Conservation (phyloP, 2,329 filamentous ascomycete species). For the Cladobotryum mycophilum region DNA sequence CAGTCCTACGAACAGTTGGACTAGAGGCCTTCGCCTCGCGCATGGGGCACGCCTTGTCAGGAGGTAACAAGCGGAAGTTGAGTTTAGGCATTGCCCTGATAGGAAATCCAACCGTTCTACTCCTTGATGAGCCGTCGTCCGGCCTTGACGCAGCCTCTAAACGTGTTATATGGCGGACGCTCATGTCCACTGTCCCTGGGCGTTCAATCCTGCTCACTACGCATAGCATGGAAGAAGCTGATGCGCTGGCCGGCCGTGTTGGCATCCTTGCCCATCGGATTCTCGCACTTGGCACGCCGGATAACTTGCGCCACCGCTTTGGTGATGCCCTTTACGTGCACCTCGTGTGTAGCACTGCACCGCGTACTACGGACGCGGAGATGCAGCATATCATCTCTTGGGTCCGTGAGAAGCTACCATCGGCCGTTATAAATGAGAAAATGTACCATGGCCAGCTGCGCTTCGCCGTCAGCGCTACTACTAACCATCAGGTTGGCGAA, state of each 20-base stretch:
- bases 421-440: slow-evolving; percentile 63
- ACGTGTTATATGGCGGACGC: slow-evolving; percentile 85
- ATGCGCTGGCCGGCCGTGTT: slow-evolving; percentile 74
- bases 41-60: slow-evolving; percentile 74
- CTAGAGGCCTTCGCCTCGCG: slow-evolving; percentile 63
- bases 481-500: too few species aligned
- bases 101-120: slow-evolving; percentile 79
- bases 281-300: slow-evolving; percentile 74
- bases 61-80: slow-evolving; percentile 91
- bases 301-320: slow-evolving; percentile 65
- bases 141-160: slow-evolving; percentile 90
- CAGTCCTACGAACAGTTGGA: slow-evolving; percentile 76
- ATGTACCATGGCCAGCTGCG: slow-evolving; percentile 80
- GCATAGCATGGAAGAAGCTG: slow-evolving; percentile 92
- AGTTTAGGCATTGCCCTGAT: slow-evolving; percentile 85
- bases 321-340: slow-evolving; percentile 79
- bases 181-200: slow-evolving; percentile 66
- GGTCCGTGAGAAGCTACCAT: slow-evolving; percentile 55
- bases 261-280: slow-evolving; percentile 82
- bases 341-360: slow-evolving; percentile 67
- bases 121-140: slow-evolving; percentile 83
- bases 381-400: slow-evolving; percentile 62
- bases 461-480: slow-evolving; percentile 64
- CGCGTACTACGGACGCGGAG: slow-evolving; percentile 62
- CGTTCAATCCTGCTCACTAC: slow-evolving; percentile 88